phyloP scores from a whole-genome alignment of 495 filamentous ascomycete species.

The Geoglossum glabrum region DNA sequence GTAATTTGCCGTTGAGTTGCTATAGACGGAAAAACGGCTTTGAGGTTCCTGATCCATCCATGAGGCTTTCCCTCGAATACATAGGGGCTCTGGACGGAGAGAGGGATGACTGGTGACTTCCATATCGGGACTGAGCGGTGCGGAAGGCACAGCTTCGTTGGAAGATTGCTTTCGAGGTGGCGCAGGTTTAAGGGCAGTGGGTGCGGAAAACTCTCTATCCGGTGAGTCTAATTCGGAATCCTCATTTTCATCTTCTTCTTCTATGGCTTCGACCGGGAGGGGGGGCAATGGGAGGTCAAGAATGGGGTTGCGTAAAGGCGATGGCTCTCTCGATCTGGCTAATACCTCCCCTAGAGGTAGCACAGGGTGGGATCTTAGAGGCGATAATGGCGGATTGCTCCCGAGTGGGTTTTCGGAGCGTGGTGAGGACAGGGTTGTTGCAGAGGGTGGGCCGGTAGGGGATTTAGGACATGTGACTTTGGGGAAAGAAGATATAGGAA shows the following conservation, averaged over 20 bases:
- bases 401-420: not conserved
- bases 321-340: not conserved
- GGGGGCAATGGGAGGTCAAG: not conserved
- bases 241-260: not conserved
- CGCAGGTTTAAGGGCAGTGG: not conserved
- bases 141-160: not conserved
- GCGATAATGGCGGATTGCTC: not conserved
- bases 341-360: not conserved
- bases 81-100: not conserved
- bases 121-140: not conserved
- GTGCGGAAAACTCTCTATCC: not conserved
- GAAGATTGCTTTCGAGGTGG: not conserved
- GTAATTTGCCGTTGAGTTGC: not conserved
- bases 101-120: not conserved
- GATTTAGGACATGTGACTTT: not conserved
- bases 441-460: not conserved
- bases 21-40: not conserved
- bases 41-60: not conserved
- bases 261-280: not conserved
- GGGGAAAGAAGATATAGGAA: not conserved
- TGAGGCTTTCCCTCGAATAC: not conserved
- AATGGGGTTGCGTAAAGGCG: not conserved
- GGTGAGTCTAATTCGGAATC: not conserved
- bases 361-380: not conserved
- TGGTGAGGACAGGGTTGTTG: not conserved